These are phyloP conservation scores for Botryotinia calthae DNA, from an alignment of 2,329 filamentous ascomycete species.

Conservation along the genomic window DNA sequence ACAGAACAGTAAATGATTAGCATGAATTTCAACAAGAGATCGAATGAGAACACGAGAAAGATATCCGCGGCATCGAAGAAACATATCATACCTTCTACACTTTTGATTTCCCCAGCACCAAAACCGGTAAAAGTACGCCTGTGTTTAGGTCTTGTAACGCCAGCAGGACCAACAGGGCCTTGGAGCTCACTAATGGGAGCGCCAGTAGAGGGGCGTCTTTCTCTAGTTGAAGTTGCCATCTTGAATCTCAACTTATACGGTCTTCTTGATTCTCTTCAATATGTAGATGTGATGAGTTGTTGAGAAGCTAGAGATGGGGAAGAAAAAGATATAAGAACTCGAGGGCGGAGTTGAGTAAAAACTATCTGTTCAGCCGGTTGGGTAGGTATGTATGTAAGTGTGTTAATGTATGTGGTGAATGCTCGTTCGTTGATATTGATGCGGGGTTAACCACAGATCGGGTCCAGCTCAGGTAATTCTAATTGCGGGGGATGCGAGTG, in stretches of 20 bases:
- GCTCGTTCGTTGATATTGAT: background rate
- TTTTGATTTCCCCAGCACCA: conserved; percentile 87
- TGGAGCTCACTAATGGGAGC: conserved; percentile 84
- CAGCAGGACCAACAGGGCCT: conserved; percentile 75
- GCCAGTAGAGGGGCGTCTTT: conserved; percentile 77
- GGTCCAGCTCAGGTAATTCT: background rate
- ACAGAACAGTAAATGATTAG: conserved; percentile 7
- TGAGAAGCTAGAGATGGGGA: background rate
- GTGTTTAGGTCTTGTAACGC: conserved; percentile 87
- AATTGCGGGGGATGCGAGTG: conserved; percentile 6
- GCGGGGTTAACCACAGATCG: conserved; percentile 8
- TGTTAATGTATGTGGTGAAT: background rate
- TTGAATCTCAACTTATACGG: background rate
- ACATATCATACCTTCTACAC: conserved; percentile 69
- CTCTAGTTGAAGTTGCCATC: conserved; percentile 42
- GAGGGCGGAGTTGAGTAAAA: background rate
- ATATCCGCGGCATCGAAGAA: background rate
- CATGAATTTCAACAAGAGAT: background rate
- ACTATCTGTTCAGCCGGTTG: background rate
- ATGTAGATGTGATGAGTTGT: background rate
- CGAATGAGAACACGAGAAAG: background rate
- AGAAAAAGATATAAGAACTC: background rate
- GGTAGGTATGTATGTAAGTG: background rate
- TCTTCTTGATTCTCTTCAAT: background rate
- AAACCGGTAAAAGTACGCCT: conserved; percentile 96